Percentiles rank a stretch among this genome's conserved stretches.
These are phyloP conservation scores for Pholiota conissans DNA, from an alignment of 768 basidiomycete species.

Conservation along the genomic window DNA sequence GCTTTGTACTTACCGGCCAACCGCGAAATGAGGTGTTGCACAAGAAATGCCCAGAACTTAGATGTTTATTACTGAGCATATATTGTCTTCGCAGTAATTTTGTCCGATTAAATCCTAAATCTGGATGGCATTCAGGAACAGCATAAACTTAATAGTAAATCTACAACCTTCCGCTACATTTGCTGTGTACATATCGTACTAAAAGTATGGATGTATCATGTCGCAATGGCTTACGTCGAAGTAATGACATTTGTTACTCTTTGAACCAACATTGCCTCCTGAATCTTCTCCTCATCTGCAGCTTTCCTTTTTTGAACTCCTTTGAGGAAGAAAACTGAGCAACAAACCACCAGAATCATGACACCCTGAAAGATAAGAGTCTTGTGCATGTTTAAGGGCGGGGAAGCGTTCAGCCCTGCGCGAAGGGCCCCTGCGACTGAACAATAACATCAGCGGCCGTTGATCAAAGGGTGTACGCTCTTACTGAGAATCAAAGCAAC, in stretches of 20 bases:
- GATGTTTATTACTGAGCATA: background rate
- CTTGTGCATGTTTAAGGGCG: conserved; percentile 72
- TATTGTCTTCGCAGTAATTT: background rate
- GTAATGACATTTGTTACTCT: background rate
- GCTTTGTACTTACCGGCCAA: background rate
- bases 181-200: too few relatives aligned
- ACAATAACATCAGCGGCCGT: background rate
- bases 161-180: too few relatives aligned
- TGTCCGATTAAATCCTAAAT: background rate
- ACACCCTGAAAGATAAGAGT: conserved; percentile 68
- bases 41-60: too few relatives aligned
- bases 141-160: too few relatives aligned
- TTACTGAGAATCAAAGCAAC: conserved; percentile 63
- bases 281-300: conserved; percentile 54
- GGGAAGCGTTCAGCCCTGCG: conserved; percentile 54
- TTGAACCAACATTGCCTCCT: conserved; percentile 11
- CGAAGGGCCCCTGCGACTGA: conserved; percentile 71
- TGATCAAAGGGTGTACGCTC: conserved; percentile 15
- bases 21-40: background rate
- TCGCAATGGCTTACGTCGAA: background rate
- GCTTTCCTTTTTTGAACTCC: conserved; percentile 66
- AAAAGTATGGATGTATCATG: too few relatives aligned
- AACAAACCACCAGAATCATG: conserved; percentile 39
- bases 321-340: conserved; percentile 48
- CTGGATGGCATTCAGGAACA: too few relatives aligned